phyloP scores from a whole-genome alignment of 805 yeast genomes.

The Candida methanosorbosa region DNA sequence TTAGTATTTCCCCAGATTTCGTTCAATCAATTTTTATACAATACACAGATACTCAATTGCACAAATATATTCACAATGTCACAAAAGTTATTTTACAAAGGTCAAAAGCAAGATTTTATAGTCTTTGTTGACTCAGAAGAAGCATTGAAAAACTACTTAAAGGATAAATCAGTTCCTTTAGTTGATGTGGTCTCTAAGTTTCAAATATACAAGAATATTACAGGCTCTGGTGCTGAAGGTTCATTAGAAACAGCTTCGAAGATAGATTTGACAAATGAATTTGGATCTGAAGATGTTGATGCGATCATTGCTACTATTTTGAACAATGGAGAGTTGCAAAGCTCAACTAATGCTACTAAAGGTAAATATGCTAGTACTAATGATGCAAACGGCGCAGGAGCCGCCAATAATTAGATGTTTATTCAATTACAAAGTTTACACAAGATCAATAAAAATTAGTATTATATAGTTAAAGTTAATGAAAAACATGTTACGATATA shows the following conservation, averaged over 20 bases:
- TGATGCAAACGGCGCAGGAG: slow-evolving; percentile 30
- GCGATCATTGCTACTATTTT: slow-evolving; percentile 48
- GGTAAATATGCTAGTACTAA: slow-evolving; percentile 31
- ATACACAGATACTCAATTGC: no score
- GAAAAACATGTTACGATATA: no score
- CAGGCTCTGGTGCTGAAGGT: slow-evolving; percentile 65
- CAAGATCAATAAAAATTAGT: no score
- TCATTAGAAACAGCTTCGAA: slow-evolving; percentile 64
- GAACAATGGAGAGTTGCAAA: slow-evolving; percentile 47
- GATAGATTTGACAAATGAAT: slow-evolving; percentile 55
- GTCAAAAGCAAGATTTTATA: slow-evolving; percentile 53
- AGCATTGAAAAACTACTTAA: slow-evolving; percentile 36
- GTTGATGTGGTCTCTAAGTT: slow-evolving; percentile 54
- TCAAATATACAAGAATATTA: slow-evolving; percentile 53
- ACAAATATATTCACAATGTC: background rate
- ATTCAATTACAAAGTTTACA: background rate
- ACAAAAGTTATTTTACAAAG: slow-evolving; percentile 53
- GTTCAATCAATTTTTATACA: no score
- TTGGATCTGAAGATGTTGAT: slow-evolving; percentile 50
- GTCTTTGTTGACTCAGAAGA: slow-evolving; percentile 53
- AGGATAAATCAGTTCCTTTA: slow-evolving; percentile 49
- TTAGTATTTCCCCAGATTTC: no score
- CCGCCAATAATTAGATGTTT: background rate
- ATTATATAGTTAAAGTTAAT: no score
- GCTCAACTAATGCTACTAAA: slow-evolving; percentile 10